phyloP scores from a whole-genome alignment of 768 basidiomycete species.

The Kwoniella newhampshirensis region DNA sequence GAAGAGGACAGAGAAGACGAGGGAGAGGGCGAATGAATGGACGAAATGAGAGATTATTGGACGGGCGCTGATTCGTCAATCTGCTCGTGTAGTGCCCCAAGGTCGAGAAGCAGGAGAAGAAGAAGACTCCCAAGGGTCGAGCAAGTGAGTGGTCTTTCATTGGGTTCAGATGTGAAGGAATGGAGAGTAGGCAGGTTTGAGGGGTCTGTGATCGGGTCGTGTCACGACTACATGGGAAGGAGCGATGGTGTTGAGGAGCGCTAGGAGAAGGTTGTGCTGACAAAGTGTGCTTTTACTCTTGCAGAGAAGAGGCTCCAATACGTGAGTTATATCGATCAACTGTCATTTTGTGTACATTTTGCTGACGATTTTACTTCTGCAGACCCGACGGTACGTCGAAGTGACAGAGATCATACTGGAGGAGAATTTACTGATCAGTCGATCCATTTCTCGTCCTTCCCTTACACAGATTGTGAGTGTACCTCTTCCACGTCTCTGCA shows the following conservation, averaged over 20 bases:
- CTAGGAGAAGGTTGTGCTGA: slow-evolving; percentile 3
- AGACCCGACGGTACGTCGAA: slow-evolving; percentile 37
- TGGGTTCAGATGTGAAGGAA: not conserved
- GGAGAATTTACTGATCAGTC: slow-evolving; percentile 3
- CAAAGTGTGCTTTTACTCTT: slow-evolving; percentile 4
- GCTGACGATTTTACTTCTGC: slow-evolving; percentile 6
- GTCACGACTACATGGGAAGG: not conserved
- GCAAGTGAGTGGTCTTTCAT: slow-evolving; percentile 59
- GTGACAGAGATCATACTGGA: not conserved
- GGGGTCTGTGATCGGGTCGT: not conserved
- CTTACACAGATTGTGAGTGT: slow-evolving; percentile 13
- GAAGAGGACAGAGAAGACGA: not conserved
- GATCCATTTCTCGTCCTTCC: not conserved
- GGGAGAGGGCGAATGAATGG: not conserved
- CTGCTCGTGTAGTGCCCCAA: slow-evolving; percentile 68
- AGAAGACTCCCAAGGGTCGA: slow-evolving; percentile 95
- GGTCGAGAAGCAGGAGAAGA: slow-evolving; percentile 98
- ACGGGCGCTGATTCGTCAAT: slow-evolving; percentile 1
- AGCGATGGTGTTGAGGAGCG: not conserved
- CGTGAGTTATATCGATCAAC: slow-evolving; percentile 69
- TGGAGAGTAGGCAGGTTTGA: not conserved
- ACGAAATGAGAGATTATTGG: not conserved
- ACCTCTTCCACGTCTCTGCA: too few relatives aligned
- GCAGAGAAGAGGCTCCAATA: slow-evolving; percentile 83
- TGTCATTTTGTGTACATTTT: not conserved